Percentiles rank a stretch among this genome's conserved stretches.
phyloP scores from a whole-genome alignment of 148 eudicot genomes.

The Linanthus parryae region DNA sequence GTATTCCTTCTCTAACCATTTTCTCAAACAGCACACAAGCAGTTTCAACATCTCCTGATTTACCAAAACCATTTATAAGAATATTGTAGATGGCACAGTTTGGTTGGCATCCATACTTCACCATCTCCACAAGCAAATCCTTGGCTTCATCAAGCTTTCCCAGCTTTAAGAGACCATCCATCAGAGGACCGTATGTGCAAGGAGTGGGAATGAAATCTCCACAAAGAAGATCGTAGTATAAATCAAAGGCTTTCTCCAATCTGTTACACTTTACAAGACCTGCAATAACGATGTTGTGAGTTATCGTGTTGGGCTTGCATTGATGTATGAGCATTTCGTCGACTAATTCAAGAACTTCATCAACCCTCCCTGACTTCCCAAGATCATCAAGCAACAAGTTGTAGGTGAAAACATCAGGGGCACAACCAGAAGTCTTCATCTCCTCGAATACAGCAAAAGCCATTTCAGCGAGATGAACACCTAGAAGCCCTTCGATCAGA shows the following conservation, averaged over 20 bases:
- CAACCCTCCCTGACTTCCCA: constrained; percentile 58
- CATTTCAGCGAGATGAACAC: constrained; percentile 30
- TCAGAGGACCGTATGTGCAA: constrained; percentile 85
- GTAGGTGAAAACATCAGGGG: constrained; percentile 68
- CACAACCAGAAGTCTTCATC: constrained; percentile 64
- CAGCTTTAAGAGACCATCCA: constrained; percentile 77
- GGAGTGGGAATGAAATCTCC: constrained; percentile 83
- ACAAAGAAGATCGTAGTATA: constrained; percentile 74
- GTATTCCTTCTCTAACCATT: constrained; percentile 76
- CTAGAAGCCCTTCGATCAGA: constrained; percentile 73
- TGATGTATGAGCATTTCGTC: constrained; percentile 72
- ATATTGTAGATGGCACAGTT: constrained; percentile 88
- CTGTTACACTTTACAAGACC: constrained; percentile 68
- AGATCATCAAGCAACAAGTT: constrained; percentile 76
- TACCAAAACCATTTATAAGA: constrained; percentile 89
- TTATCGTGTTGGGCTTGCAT: constrained; percentile 59
- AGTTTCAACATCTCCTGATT: constrained; percentile 73
- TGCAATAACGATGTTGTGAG: constrained; percentile 78
- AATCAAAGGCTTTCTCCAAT: constrained; percentile 65
- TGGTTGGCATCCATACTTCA: constrained; percentile 71
- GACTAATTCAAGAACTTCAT: constrained; percentile 46
- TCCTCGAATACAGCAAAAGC: constrained; percentile 75
- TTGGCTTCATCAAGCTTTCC: constrained; percentile 78
- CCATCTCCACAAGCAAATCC: constrained; percentile 69
- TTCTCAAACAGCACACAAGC: constrained; percentile 54